Percentiles rank a stretch among this genome's conserved stretches.
These are phyloP conservation scores for Coelastrella sp. DNA, from an alignment of 139 green algal genomes.

Conservation along the genomic window DNA sequence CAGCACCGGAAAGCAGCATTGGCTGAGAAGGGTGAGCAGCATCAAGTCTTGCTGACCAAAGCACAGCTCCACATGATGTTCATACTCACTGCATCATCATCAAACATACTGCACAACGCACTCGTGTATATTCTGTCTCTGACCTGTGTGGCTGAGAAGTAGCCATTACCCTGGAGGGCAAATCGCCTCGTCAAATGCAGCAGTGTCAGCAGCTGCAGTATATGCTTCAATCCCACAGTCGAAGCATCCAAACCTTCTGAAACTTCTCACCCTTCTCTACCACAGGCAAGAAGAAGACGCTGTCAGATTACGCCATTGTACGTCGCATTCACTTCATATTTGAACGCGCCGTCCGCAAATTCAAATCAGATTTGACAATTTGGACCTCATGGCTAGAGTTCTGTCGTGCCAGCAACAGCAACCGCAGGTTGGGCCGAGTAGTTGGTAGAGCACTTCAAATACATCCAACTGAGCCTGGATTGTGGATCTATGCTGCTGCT, in stretches of 20 bases:
- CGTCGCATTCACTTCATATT: slow-evolving; percentile 92
- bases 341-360: slow-evolving; percentile 88
- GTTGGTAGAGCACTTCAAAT: slow-evolving; percentile 56
- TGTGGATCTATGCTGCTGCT: slow-evolving; percentile 91
- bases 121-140: too few species aligned
- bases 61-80: background rate
- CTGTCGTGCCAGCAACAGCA: slow-evolving; percentile 73
- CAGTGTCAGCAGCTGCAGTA: background rate
- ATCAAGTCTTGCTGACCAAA: background rate
- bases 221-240: background rate
- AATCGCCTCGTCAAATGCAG: background rate
- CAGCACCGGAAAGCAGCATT: slow-evolving; percentile 53
- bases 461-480: slow-evolving; percentile 79
- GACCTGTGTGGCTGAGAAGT: too few species aligned
- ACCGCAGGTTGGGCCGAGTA: slow-evolving; percentile 74
- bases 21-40: background rate
- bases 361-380: slow-evolving; percentile 86
- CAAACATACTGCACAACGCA: background rate
- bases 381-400: slow-evolving; percentile 90
- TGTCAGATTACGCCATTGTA: slow-evolving; percentile 78
- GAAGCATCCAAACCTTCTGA: too few species aligned
- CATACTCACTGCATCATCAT: background rate
- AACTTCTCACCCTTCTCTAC: too few species aligned
- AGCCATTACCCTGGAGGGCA: background rate
- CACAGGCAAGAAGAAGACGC: slow-evolving; percentile 62